Percentiles rank a stretch among this genome's conserved stretches.
Evolutionary conservation across 495 filamentous ascomycete genomes (phyloP).

Genomic region (Bacidia rubella): DNA sequence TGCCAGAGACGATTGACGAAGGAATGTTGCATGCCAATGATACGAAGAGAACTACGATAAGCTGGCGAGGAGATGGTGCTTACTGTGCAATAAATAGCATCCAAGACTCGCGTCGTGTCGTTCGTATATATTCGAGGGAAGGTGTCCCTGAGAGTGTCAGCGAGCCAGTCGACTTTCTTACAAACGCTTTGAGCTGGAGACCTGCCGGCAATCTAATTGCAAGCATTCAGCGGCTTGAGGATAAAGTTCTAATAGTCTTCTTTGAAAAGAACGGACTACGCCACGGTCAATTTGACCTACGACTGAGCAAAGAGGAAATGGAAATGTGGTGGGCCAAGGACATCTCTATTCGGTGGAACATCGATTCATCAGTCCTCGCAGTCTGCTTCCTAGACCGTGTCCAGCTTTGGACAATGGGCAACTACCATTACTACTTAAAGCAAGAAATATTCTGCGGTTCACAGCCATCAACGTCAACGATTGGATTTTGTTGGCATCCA

Average conservation of each 20-base stretch:
- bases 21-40: slow-evolving; percentile 62
- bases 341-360: slow-evolving; percentile 70
- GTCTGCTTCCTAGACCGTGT: slow-evolving; percentile 59
- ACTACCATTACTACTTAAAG: slow-evolving; percentile 98
- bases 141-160: slow-evolving; percentile 81
- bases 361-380: slow-evolving; percentile 81
- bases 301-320: slow-evolving; percentile 44
- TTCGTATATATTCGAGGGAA: slow-evolving; percentile 82
- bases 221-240: slow-evolving; percentile 56
- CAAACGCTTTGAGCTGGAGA: slow-evolving; percentile 79
- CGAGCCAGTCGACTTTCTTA: slow-evolving; percentile 83
- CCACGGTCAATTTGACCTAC: slow-evolving; percentile 79
- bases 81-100: slow-evolving; percentile 77
- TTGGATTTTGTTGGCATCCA: slow-evolving; percentile 58
- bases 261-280: slow-evolving; percentile 93
- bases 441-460: slow-evolving; percentile 54
- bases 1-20: slow-evolving; percentile 84
- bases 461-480: slow-evolving; percentile 7
- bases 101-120: slow-evolving; percentile 55
- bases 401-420: slow-evolving; percentile 93
- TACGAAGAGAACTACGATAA: slow-evolving; percentile 53
- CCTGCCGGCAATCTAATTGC: slow-evolving; percentile 83
- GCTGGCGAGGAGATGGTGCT: slow-evolving; percentile 89
- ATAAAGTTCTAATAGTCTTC: slow-evolving; percentile 73
- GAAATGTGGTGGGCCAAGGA: slow-evolving; percentile 37